A percentile compares a stretch with the other conserved stretches of the same genome.
Conservation (phyloP, 805 yeast genomes). For the Pichia cephalocereana region DNA sequence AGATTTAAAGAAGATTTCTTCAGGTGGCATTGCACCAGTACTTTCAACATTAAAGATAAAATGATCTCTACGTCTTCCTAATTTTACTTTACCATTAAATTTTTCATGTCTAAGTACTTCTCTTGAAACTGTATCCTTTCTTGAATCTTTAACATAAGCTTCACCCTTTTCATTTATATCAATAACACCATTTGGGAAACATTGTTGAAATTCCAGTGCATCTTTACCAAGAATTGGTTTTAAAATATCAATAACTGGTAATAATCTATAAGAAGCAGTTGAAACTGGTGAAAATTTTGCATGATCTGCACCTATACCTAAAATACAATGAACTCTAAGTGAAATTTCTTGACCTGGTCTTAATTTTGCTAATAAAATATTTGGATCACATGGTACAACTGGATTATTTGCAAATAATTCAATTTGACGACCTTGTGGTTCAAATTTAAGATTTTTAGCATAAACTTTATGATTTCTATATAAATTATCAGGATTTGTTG, state of each 20-base stretch:
- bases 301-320: conserved; percentile 86
- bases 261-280: conserved; percentile 88
- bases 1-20: conserved; percentile 87
- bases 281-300: conserved; percentile 97
- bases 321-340: conserved; percentile 78
- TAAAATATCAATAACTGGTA: conserved; percentile 77
- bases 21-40: conserved; percentile 95
- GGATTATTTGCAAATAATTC: conserved; percentile 60
- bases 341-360: conserved; percentile 97
- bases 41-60: conserved; percentile 92
- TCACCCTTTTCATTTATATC: conserved; percentile 56
- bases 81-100: conserved; percentile 77
- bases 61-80: conserved; percentile 88
- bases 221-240: conserved; percentile 67
- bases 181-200: conserved; percentile 92
- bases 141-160: conserved; percentile 79
- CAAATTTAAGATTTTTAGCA: conserved; percentile 81
- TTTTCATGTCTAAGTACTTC: conserved; percentile 93
- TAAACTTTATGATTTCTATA: conserved; percentile 82
- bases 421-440: conserved; percentile 82
- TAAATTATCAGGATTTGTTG: conserved; percentile 74
- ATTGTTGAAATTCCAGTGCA: conserved; percentile 73
- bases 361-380: conserved; percentile 81
- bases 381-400: conserved; percentile 75
- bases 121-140: conserved; percentile 94